Evolutionary conservation across 192 early-diverging fungal genomes (phyloP).

Genomic region (Podila horticola): DNA sequence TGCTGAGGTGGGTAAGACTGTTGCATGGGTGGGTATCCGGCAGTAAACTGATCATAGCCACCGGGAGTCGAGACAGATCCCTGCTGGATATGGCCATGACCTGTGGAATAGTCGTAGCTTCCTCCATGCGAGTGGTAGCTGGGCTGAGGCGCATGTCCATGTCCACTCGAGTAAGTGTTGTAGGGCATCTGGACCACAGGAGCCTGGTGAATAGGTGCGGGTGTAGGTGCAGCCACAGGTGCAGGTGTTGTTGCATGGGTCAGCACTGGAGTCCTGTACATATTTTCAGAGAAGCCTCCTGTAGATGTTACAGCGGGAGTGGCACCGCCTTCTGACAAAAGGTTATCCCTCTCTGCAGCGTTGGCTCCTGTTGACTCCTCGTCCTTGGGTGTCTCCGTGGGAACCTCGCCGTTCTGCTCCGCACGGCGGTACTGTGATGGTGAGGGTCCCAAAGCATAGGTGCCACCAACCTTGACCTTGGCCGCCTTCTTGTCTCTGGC

Average conservation of each 20-base stretch:
- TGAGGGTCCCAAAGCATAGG: conserved; percentile 32
- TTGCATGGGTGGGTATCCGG: neutral
- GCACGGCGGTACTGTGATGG: conserved; percentile 39
- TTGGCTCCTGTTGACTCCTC: neutral
- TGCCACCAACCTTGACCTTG: conserved; percentile 38
- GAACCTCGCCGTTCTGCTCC: conserved; percentile 8
- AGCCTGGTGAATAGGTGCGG: neutral
- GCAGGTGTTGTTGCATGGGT: conserved; percentile 9
- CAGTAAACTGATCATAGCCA: conserved; percentile 17
- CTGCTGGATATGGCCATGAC: conserved; percentile 29
- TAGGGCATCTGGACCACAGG: neutral
- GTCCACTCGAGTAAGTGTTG: conserved; percentile 13
- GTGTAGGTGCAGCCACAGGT: conserved; percentile 12
- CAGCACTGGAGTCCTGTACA: conserved; percentile 24
- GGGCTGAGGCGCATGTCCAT: conserved; percentile 21
- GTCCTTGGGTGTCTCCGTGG: conserved; percentile 29
- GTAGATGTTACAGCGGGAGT: conserved; percentile 9
- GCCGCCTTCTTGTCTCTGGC: conserved; percentile 38
- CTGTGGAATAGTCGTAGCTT: conserved; percentile 16
- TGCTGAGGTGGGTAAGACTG: conserved; percentile 5
- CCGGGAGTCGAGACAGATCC: conserved; percentile 16
- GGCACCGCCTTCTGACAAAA: neutral
- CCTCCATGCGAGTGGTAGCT: conserved; percentile 21
- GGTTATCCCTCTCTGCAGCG: neutral
- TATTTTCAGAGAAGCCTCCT: conserved; percentile 23